Percentiles rank a stretch among this genome's conserved stretches.
These are phyloP conservation scores for Acrocalymma vagum DNA, from an alignment of 2,329 filamentous ascomycete genomes.

Conservation along the genomic window DNA sequence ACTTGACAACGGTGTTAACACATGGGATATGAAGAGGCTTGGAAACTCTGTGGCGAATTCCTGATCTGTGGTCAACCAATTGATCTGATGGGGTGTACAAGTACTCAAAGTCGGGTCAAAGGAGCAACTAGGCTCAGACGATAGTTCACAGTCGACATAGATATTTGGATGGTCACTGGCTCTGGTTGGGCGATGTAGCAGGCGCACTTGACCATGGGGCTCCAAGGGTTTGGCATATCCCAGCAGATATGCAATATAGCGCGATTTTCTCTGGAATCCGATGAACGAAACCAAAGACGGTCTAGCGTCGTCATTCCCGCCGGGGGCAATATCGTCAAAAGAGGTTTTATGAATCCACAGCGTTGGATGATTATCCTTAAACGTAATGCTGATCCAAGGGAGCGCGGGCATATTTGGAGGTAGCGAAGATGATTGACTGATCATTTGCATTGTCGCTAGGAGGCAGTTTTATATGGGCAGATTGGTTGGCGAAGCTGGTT, in stretches of 20 bases:
- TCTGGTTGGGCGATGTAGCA: constrained; percentile 6
- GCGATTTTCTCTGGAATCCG: constrained; percentile 12
- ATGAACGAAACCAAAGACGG: constrained; percentile 16
- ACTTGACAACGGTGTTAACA: constrained; percentile 28
- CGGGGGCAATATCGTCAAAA: constrained; percentile 1
- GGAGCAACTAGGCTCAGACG: not conserved
- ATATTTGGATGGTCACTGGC: constrained; percentile 11
- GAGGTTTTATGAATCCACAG: constrained; percentile 9
- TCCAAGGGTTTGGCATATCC: not conserved
- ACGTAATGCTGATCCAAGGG: constrained; percentile 7
- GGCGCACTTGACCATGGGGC: constrained; percentile 10
- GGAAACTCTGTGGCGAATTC: too few relatives aligned
- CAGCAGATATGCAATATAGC: constrained; percentile 5
- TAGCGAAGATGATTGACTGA: too few relatives aligned
- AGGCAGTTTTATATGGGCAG: not conserved
- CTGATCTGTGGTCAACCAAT: too few relatives aligned
- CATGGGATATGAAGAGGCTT: constrained; percentile 16
- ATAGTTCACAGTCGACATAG: constrained; percentile 19
- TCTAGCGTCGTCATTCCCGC: not conserved
- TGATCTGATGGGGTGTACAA: not conserved
- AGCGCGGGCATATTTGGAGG: constrained; percentile 3
- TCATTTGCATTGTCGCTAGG: too few relatives aligned
- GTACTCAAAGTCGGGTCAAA: too few relatives aligned
- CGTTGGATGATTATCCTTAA: not conserved
- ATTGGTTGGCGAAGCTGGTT: not conserved